Conservation (phyloP, 148 eudicot species). For the Nepenthes mirabilis region DNA sequence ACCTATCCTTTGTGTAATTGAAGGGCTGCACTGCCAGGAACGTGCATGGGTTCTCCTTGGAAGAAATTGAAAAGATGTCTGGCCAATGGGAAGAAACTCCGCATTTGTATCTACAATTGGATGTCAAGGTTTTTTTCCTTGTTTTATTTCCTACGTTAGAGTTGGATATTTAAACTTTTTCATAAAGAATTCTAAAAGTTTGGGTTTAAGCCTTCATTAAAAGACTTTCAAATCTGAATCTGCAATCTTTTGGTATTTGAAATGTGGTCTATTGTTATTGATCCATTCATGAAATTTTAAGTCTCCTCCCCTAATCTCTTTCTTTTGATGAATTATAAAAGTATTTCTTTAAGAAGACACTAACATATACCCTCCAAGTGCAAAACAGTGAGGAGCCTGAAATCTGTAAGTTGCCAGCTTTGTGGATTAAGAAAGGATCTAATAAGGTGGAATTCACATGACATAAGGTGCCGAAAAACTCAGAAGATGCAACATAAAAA, state of each 20-base stretch:
- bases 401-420: too few species aligned
- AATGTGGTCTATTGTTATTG: not conserved
- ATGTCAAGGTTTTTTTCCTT: slow-evolving; percentile 47
- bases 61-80: slow-evolving; percentile 82
- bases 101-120: slow-evolving; percentile 64
- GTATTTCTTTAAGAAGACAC: too few species aligned
- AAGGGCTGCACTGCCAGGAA: slow-evolving; percentile 99
- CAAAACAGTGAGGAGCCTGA: too few species aligned
- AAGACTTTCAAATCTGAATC: not conserved
- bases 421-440: too few species aligned
- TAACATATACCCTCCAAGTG: too few species aligned
- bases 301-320: too few species aligned
- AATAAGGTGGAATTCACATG: too few species aligned
- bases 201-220: not conserved
- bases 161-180: not conserved
- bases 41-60: slow-evolving; percentile 70
- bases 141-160: not conserved
- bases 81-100: slow-evolving; percentile 89
- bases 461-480: too few species aligned
- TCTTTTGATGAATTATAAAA: too few species aligned
- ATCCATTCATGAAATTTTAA: too few species aligned
- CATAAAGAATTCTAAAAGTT: not conserved
- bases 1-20: slow-evolving; percentile 5
- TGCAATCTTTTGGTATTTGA: not conserved
- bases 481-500: too few species aligned